Evolutionary conservation across 1,139 yeast species (phyloP), one percentile per base, ranked within the genome.

Genomic region (Zygoascus sp.): DNA sequence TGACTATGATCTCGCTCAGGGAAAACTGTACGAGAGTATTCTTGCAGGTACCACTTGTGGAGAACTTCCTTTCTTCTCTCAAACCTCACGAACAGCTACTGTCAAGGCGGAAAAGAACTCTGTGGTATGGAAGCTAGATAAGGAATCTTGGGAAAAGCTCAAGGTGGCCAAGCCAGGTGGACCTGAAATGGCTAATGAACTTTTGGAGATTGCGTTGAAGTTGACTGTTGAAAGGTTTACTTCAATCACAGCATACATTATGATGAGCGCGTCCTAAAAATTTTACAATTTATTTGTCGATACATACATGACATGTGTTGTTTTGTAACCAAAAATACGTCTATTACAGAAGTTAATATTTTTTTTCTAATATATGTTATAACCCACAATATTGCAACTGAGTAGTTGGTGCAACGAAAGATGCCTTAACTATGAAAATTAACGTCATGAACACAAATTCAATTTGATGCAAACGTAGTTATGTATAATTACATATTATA

Each of bases 1-100:
- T 2, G 77, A 61, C 53, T 81, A 70, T 65, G 73, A 68, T 59
- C 79, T 73, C 45, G 73, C 66, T 55, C 75, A 75, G 55, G 76
- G 85, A 3, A 78, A 76, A 39, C 74, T 90, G 32, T 77, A 76
- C 49, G 92, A 92, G 52, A 82, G 88, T 15, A 78, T 90, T 49
- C 75, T 92, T 28, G 95, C 96, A n/a, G 80, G 89, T 53, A 89
- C 97, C 0, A 82, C 95, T 3, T 86, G 89, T 65, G 98, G 98
- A 2, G 89, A 83, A 61, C 66, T 83, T 58, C 76, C 59, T 56
- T 74, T 53, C 72, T 76, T 64, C 71, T 76, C 59, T 64, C 79
- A 35, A 74, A 70, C 59, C 1, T 49, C 50, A n/a, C 56, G 70
- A 13, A 63, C 68, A 1, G 69, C 71, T n/a, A 63, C 66, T 0